These are phyloP conservation scores for Plasmopara viticola DNA, from an alignment of 352 stramenopile genomes.

Conservation along the genomic window DNA sequence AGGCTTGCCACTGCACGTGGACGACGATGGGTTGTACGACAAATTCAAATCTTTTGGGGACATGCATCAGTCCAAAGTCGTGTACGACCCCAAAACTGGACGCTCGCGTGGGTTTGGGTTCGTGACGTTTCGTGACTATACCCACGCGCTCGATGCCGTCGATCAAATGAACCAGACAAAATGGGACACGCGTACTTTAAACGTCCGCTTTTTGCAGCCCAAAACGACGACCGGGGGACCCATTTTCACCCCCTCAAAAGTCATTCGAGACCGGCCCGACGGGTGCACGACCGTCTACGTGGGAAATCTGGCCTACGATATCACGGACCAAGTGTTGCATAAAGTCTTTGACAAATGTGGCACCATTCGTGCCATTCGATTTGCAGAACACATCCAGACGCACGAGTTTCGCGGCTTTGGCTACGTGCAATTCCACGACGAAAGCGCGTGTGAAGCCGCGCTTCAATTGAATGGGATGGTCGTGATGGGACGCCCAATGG, in stretches of 20 bases:
- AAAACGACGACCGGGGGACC: constrained; percentile 22
- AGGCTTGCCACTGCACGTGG: constrained; percentile 49
- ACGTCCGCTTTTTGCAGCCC: constrained; percentile 79
- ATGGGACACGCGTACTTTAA: constrained; percentile 76
- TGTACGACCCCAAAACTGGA: constrained; percentile 62
- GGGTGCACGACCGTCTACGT: constrained; percentile 93
- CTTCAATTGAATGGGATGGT: constrained; percentile 74
- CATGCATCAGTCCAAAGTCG: constrained; percentile 85
- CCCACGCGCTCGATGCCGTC: constrained; percentile 70
- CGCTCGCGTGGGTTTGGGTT: constrained; percentile 77
- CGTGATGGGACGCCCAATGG: constrained; percentile 80
- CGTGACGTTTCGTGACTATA: constrained; percentile 77
- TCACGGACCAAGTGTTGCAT: constrained; percentile 82
- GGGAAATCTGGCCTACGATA: constrained; percentile 94
- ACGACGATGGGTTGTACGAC: constrained; percentile 60
- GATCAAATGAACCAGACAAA: constrained; percentile 71
- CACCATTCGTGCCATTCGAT: constrained; percentile 72
- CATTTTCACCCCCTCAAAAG: constrained; percentile 28
- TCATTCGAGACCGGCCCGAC: constrained; percentile 61
- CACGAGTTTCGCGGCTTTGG: constrained; percentile 83
- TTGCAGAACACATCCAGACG: constrained; percentile 81
- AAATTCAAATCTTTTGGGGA: constrained; percentile 74
- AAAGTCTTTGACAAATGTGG: constrained; percentile 79
- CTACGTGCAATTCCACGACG: constrained; percentile 92
- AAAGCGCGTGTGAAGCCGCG: constrained; percentile 79